A percentile compares a stretch with the other conserved stretches of the same genome.
These are phyloP conservation scores for Phaeophleospora eucalypticola DNA, from an alignment of 2,329 filamentous ascomycete genomes.

Conservation along the genomic window DNA sequence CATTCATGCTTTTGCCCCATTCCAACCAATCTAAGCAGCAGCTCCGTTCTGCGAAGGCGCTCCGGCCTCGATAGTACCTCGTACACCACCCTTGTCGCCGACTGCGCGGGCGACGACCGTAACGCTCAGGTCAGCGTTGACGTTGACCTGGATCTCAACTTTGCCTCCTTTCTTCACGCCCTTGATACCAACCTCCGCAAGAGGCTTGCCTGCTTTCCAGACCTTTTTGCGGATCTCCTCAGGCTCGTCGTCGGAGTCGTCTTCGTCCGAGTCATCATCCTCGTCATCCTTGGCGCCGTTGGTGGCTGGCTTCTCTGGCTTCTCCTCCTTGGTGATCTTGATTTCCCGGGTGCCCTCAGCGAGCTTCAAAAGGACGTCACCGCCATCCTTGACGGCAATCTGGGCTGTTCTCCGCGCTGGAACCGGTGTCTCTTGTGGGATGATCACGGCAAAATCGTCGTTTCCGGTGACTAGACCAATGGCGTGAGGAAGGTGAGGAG, in stretches of 20 bases:
- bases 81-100: constrained; percentile 78
- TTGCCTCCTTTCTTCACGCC: constrained; percentile 83
- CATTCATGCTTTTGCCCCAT: constrained; percentile 2
- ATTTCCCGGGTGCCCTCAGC: constrained; percentile 87
- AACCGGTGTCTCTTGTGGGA: constrained; percentile 81
- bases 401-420: constrained; percentile 82
- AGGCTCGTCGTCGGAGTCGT: constrained; percentile 66
- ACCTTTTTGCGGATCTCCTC: constrained; percentile 86
- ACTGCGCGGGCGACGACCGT: constrained; percentile 81
- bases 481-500: constrained; percentile 82
- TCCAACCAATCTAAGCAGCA: constrained; percentile 2
- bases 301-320: constrained; percentile 56
- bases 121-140: constrained; percentile 72
- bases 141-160: constrained; percentile 90
- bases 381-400: constrained; percentile 71
- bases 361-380: constrained; percentile 82
- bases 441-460: constrained; percentile 73
- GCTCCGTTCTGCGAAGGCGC: constrained; percentile 21
- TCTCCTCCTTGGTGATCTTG: constrained; percentile 86
- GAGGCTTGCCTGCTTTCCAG: constrained; percentile 78
- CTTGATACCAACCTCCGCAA: constrained; percentile 82
- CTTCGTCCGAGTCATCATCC: constrained; percentile 55
- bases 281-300: constrained; percentile 53
- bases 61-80: constrained; percentile 54
- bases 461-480: constrained; percentile 76